Evolutionary conservation across 2,329 filamentous ascomycete species (phyloP).

Genomic region (Coniochaeta prunicola): DNA sequence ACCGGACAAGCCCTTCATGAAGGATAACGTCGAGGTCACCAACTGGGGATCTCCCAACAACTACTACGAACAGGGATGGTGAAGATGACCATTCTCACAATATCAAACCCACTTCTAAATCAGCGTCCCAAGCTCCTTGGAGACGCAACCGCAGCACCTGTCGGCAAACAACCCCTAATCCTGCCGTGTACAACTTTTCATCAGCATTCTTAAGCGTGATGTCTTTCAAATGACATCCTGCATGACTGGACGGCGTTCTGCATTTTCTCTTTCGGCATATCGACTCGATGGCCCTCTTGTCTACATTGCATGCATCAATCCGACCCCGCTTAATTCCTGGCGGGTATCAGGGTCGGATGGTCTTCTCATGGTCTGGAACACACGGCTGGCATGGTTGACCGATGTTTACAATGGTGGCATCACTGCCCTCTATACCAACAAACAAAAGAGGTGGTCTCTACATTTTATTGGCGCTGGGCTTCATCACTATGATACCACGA

Average conservation of each 20-base stretch:
- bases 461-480: not conserved
- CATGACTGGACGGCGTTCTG: conserved; percentile 15
- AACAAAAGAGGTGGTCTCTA: not conserved
- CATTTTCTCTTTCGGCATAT: conserved; percentile 3
- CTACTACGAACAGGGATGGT: conserved; percentile 2
- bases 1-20: conserved; percentile 58
- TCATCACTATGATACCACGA: conserved; percentile 1
- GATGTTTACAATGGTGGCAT: conserved; percentile 17
- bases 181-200: conserved; percentile 16
- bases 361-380: conserved; percentile 10
- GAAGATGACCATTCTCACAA: not conserved
- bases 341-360: conserved; percentile 10
- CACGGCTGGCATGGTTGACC: conserved; percentile 11
- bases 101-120: not conserved
- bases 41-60: not conserved
- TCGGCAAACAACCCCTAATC: conserved; percentile 10
- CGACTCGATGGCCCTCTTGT: conserved; percentile 1
- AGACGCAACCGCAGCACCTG: not conserved
- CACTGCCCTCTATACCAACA: conserved; percentile 10
- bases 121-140: not conserved
- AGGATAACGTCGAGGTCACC: conserved; percentile 51
- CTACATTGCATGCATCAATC: conserved; percentile 14
- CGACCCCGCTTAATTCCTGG: conserved; percentile 9
- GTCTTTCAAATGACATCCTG: conserved; percentile 13
- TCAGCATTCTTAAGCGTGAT: conserved; percentile 8